Evolutionary conservation across 768 basidiomycete genomes (phyloP).

Genomic region (Atractiella rhizophila): DNA sequence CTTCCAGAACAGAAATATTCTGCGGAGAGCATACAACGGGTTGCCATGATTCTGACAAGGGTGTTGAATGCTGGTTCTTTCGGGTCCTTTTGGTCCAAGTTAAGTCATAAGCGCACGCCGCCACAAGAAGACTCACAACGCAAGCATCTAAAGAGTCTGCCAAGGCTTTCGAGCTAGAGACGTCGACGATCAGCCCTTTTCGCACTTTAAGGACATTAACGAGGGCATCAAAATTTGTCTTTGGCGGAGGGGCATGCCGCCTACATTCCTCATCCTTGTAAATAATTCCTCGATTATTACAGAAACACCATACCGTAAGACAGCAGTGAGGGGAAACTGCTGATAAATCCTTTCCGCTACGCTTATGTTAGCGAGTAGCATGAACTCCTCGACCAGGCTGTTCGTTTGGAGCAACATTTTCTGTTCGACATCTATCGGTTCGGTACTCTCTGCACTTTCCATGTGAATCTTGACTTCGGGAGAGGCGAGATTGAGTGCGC

Average conservation of each 20-base stretch:
- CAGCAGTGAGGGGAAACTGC: conserved; percentile 83
- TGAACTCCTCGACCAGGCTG: conserved; percentile 92
- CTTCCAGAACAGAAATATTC: conserved; percentile 96
- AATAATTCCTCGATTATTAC: neutral
- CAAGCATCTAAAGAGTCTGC: conserved; percentile 72
- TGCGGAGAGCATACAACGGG: conserved; percentile 88
- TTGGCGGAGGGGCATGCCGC: conserved; percentile 74
- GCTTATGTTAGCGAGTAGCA: conserved; percentile 88
- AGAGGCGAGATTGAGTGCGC: conserved; percentile 91
- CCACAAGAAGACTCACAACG: conserved; percentile 31
- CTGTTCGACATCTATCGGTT: conserved; percentile 83
- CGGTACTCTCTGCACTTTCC: conserved; percentile 65
- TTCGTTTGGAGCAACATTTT: conserved; percentile 83
- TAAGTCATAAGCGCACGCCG: too few relatives aligned
- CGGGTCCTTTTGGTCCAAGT: conserved; percentile 34
- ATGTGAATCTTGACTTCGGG: conserved; percentile 95
- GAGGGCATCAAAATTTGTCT: conserved; percentile 78
- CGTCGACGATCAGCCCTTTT: conserved; percentile 56
- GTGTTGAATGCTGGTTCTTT: conserved; percentile 79
- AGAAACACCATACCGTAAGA: conserved; percentile 30
- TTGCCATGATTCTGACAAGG: conserved; percentile 94
- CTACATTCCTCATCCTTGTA: conserved; percentile 24
- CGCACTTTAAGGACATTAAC: conserved; percentile 75
- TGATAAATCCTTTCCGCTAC: conserved; percentile 80
- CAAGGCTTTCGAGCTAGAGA: conserved; percentile 68